Percentiles rank a stretch among this genome's conserved stretches.
phyloP scores from a whole-genome alignment of 257 asterid genomes.

The Ocimum tenuiflorum region DNA sequence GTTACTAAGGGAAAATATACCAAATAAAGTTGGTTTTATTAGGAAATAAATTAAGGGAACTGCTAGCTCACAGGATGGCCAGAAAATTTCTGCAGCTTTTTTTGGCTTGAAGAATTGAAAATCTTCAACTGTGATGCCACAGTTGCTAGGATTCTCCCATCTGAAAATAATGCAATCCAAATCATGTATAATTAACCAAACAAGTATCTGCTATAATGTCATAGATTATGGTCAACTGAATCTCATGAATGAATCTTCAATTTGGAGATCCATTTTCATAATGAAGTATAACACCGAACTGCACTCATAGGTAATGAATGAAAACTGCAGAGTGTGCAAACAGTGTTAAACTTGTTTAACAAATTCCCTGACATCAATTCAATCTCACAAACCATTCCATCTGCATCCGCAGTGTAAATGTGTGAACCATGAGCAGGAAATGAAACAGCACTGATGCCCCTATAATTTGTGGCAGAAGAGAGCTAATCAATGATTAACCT shows the following conservation, averaged over 20 bases:
- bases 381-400: conserved; percentile 82
- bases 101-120: conserved; percentile 48
- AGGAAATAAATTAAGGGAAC: conserved; percentile 14
- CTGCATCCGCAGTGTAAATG: conserved; percentile 74
- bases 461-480: conserved; percentile 27
- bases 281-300: not conserved
- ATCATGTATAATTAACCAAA: not conserved
- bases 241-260: not conserved
- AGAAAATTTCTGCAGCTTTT: conserved; percentile 78
- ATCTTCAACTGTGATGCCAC: conserved; percentile 76
- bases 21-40: not conserved
- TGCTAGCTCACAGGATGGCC: conserved; percentile 93
- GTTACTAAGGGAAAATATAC: no score
- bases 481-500: conserved; percentile 12
- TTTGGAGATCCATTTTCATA: not conserved
- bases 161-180: conserved; percentile 35
- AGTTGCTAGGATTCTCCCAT: conserved; percentile 72
- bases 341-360: conserved; percentile 43
- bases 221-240: not conserved
- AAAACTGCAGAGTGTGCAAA: not conserved
- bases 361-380: conserved; percentile 68
- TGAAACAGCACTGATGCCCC: conserved; percentile 78
- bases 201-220: not conserved
- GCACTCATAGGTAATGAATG: not conserved
- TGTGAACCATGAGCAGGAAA: conserved; percentile 47